A percentile compares a stretch with the other conserved stretches of the same genome.
Conservation (phyloP, 345 rosid genomes). For the Eucalyptus regnans region DNA sequence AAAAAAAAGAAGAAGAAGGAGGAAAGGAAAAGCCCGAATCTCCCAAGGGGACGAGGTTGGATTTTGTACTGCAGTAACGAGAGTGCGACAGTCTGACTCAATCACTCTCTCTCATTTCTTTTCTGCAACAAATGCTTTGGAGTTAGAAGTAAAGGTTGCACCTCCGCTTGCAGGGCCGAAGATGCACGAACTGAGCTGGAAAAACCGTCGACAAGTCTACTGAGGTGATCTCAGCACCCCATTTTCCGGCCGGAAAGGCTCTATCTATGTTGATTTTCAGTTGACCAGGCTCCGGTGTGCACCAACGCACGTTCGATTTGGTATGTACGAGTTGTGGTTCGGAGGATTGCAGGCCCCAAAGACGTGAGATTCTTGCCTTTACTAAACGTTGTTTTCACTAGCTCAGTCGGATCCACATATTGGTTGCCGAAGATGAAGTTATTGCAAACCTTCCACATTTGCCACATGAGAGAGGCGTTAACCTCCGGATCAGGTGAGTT, state of each 20-base stretch:
- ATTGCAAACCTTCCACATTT: neutral
- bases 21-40: neutral
- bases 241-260: accelerated
- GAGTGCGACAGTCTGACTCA: neutral
- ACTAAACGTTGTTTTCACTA: no score
- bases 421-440: neutral
- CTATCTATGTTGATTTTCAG: accelerated
- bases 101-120: neutral
- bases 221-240: neutral
- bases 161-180: no score
- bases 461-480: neutral
- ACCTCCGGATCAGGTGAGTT: neutral
- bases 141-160: neutral
- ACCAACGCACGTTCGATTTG: neutral
- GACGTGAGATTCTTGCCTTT: no score
- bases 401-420: neutral
- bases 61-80: neutral
- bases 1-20: no score
- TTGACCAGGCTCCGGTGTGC: neutral
- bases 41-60: neutral
- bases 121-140: neutral
- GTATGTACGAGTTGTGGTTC: neutral
- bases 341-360: neutral
- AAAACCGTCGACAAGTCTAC: neutral
- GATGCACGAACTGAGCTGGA: no score